Percentiles rank a stretch among this genome's conserved stretches.
Evolutionary conservation across 768 basidiomycete genomes (phyloP).

Genomic region (Tricholoma hemisulphureum): DNA sequence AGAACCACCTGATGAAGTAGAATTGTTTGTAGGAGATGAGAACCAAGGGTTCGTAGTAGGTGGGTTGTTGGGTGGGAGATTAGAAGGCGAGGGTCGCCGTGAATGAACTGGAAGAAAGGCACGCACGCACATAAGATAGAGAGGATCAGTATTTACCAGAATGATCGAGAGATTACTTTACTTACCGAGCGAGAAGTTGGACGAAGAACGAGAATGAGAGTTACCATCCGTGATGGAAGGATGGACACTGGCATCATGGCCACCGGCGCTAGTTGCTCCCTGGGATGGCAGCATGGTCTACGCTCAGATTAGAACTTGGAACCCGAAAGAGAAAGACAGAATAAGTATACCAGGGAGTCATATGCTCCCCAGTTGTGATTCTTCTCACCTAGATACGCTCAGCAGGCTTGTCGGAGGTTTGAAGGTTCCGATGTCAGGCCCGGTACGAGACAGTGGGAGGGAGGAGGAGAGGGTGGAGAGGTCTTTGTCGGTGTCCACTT

Average conservation of each 20-base stretch:
- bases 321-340: slow-evolving; percentile 10
- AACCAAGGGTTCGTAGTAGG: slow-evolving; percentile 9
- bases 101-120: slow-evolving; percentile 8
- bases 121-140: slow-evolving; percentile 8
- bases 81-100: slow-evolving; percentile 8
- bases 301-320: slow-evolving; percentile 10
- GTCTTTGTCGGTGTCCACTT: slow-evolving; percentile 15
- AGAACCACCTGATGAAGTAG: slow-evolving; percentile 17
- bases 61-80: slow-evolving; percentile 5
- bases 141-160: slow-evolving; percentile 2
- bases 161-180: not conserved
- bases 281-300: slow-evolving; percentile 32
- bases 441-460: slow-evolving; percentile 14
- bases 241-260: slow-evolving; percentile 20
- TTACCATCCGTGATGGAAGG: slow-evolving; percentile 19
- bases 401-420: slow-evolving; percentile 35
- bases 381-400: slow-evolving; percentile 24
- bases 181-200: slow-evolving; percentile 23
- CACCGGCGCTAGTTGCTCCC: slow-evolving; percentile 32
- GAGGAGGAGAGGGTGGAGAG: slow-evolving; percentile 2
- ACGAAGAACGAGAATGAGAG: slow-evolving; percentile 20
- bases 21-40: slow-evolving; percentile 8
- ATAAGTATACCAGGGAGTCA: slow-evolving; percentile 23
- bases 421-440: slow-evolving; percentile 24
- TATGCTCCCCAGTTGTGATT: slow-evolving; percentile 13